Evolutionary conservation across 1,139 yeast species (phyloP), one percentile per base, ranked within the genome.

Genomic region (Meyerozyma carpophila): DNA sequence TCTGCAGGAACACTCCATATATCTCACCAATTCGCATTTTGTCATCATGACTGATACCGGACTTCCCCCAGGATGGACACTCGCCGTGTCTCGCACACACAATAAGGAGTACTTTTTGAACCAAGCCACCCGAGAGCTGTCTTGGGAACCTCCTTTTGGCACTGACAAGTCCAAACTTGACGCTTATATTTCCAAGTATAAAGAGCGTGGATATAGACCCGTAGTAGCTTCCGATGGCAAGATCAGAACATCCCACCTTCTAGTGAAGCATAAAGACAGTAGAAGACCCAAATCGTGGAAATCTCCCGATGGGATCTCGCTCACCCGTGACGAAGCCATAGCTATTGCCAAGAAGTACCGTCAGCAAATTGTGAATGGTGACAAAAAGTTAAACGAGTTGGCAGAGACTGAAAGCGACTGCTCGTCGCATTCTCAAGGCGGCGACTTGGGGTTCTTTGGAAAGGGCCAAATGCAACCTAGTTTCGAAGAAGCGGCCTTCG

Each of bases 261-360:
- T 93, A 45, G 75, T 93, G 51, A 93, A 93, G 63, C 96, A 91
- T 63, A 72, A 65, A 44, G 93, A 81, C 45, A 82, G 93, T 11
- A 78, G 98, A 52, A 80, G 95, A 53, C 98, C 98, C 10, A 80
- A 89, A 31, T 87, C 96, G 10, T 94, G 97, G 95, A 86, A 89
- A 61, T 78, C 79, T 31, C 83, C 84, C 21, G 77, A 81, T 37
- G 73, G 72, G 5, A 82, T 93, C 51, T 83, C 94, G 2, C 73
- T 88, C 43, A 63, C 87, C 9, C 83, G 91, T 58, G 96, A 89
- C 48, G 96, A 90, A 55, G 95, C 98, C 27, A 77, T 83, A 50
- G 77, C 77, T 40, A 79, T 79, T 44, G 59, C 88, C 52, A 74
- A 77, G 47, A 75, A 73, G 37, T 81, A 79, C 58, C 81, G 84